phyloP scores from a whole-genome alignment of 163 green algal genomes.

The Scenedesmus sp. region DNA sequence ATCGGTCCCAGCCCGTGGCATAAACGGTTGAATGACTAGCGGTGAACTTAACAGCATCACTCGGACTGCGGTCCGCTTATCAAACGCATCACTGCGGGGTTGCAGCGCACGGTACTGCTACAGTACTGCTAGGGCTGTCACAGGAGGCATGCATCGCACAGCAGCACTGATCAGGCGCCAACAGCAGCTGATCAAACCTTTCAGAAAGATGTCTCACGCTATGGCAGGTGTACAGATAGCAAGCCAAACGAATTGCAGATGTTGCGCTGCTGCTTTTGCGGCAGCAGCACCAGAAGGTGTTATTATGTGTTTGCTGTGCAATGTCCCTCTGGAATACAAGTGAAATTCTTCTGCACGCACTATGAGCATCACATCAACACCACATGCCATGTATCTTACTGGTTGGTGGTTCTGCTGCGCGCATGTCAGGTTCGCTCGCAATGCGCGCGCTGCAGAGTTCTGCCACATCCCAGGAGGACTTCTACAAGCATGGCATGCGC shows the following conservation, averaged over 20 bases:
- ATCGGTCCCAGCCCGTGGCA: too few species aligned
- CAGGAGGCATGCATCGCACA: not conserved
- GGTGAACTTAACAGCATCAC: not conserved
- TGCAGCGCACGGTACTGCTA: not conserved
- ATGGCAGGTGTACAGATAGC: not conserved
- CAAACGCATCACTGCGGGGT: not conserved
- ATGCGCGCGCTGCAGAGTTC: not conserved
- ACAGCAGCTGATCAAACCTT: not conserved
- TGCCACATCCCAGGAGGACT: not conserved
- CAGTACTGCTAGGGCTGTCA: not conserved
- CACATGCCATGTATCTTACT: not conserved
- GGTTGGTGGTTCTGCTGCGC: not conserved
- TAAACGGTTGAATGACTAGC: too few species aligned
- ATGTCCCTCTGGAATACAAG: too few species aligned
- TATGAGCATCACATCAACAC: not conserved
- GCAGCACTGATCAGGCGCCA: not conserved
- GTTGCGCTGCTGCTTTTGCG: not conserved
- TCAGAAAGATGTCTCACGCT: not conserved
- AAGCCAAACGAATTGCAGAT: not conserved
- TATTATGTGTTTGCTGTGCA: too few species aligned
- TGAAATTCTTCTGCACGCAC: too few species aligned
- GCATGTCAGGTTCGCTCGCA: not conserved
- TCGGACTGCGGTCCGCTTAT: not conserved
- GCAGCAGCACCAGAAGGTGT: not conserved
- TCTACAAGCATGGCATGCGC: constrained; percentile 4